Evolutionary conservation across 768 basidiomycete genomes (phyloP).

Genomic region (Boletus edulis): DNA sequence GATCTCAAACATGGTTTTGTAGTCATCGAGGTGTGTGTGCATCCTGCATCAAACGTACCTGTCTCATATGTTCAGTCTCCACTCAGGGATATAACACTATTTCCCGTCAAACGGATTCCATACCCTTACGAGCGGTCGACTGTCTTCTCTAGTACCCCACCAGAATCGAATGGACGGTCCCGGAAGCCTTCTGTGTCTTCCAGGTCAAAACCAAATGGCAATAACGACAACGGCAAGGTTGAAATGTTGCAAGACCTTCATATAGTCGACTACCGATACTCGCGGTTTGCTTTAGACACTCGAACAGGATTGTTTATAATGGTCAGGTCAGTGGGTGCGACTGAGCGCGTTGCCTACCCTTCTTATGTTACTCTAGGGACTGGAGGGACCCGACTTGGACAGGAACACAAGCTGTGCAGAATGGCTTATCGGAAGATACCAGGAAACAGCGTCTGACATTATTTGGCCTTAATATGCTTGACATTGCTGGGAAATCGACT

Average conservation of each 20-base stretch:
- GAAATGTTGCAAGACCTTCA: conserved; percentile 52
- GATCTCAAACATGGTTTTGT: conserved; percentile 69
- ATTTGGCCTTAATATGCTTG: conserved; percentile 85
- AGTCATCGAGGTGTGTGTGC: conserved; percentile 77
- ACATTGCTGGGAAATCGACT: conserved; percentile 86
- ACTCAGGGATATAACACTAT: conserved; percentile 76
- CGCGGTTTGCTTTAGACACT: conserved; percentile 84
- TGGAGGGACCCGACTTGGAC: conserved; percentile 87
- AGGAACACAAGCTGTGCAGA: conserved; percentile 55
- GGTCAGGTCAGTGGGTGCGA: conserved; percentile 55
- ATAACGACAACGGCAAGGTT: conserved; percentile 29
- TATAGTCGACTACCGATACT: conserved; percentile 89
- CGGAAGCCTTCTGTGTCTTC: conserved; percentile 21
- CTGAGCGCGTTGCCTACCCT: not conserved
- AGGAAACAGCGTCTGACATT: conserved; percentile 66
- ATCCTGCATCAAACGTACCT: not conserved
- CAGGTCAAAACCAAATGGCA: conserved; percentile 31
- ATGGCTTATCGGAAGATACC: conserved; percentile 54
- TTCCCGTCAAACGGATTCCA: conserved; percentile 61
- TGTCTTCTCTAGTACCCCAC: conserved; percentile 56
- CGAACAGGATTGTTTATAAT: conserved; percentile 78
- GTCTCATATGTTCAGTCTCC: conserved; percentile 60
- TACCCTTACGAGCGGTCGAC: conserved; percentile 82
- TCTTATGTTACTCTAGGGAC: conserved; percentile 49
- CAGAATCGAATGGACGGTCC: conserved; percentile 29